These are phyloP conservation scores for Geranomyces variabilis DNA, from an alignment of 192 early-diverging fungal species.

Conservation along the genomic window DNA sequence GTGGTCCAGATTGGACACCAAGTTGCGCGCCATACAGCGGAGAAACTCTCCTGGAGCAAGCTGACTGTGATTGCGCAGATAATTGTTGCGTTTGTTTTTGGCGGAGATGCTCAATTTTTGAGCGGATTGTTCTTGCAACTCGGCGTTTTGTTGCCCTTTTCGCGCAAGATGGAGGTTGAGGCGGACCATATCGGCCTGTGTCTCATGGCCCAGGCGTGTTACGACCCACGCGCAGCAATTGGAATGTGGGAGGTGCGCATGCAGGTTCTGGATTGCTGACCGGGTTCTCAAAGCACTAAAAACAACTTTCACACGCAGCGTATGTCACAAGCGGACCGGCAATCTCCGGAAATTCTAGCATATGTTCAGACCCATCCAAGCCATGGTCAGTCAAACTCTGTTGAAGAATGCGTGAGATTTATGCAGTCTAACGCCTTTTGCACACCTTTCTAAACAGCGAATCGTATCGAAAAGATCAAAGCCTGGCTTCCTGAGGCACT, in stretches of 20 bases:
- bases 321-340: constrained; percentile 64
- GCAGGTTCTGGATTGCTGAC: background rate
- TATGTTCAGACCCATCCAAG: constrained; percentile 88
- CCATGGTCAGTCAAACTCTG: constrained; percentile 55
- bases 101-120: constrained; percentile 58
- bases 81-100: constrained; percentile 65
- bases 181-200: constrained; percentile 89
- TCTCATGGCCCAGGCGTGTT: constrained; percentile 93
- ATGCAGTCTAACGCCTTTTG: background rate
- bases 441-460: constrained; percentile 8
- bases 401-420: no score
- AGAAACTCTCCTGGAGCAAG: constrained; percentile 80
- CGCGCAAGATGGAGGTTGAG: constrained; percentile 85
- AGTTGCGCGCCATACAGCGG: constrained; percentile 86
- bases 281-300: background rate
- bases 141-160: constrained; percentile 84
- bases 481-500: constrained; percentile 70
- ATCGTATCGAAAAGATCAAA: constrained; percentile 60
- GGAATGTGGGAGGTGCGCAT: constrained; percentile 74
- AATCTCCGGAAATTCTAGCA: constrained; percentile 47
- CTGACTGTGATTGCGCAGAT: constrained; percentile 63
- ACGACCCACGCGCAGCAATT: constrained; percentile 78
- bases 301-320: constrained; percentile 36
- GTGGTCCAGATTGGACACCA: constrained; percentile 88
- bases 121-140: constrained; percentile 68